Conservation (phyloP, 2,329 filamentous ascomycete genomes). For the Aspergillus brunneoviolaceus region DNA sequence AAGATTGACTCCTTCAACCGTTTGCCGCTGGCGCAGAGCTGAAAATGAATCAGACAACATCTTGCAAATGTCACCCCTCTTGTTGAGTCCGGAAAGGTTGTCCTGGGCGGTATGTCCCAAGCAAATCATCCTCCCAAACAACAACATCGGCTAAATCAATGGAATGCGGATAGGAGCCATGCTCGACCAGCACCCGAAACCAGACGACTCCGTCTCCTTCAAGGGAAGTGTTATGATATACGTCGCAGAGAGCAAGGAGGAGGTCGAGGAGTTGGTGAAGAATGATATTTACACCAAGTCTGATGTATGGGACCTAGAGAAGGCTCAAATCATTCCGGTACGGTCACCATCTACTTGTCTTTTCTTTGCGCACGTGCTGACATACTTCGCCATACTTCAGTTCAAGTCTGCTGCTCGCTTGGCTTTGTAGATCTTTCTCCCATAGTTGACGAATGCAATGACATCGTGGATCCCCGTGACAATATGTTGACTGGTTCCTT, state of each 20-base stretch:
- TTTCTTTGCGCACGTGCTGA: constrained; percentile 9
- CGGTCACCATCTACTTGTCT: constrained; percentile 14
- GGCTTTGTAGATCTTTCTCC: constrained; percentile 3
- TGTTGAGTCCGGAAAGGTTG: constrained; percentile 57
- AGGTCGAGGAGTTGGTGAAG: constrained; percentile 65
- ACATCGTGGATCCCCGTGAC: neutral
- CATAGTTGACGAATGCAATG: neutral
- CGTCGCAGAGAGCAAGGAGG: constrained; percentile 66
- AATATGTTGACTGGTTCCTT: too few relatives aligned
- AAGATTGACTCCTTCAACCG: constrained; percentile 10
- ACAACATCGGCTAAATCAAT: neutral
- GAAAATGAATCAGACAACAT: constrained; percentile 46
- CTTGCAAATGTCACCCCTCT: constrained; percentile 56
- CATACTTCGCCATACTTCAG: constrained; percentile 18
- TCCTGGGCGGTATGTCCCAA: constrained; percentile 61
- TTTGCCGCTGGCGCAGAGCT: neutral
- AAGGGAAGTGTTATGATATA: constrained; percentile 71
- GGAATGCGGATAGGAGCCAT: constrained; percentile 56
- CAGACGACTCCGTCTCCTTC: constrained; percentile 64
- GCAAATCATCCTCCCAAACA: neutral
- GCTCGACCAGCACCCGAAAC: constrained; percentile 64
- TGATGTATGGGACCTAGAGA: constrained; percentile 79
- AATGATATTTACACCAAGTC: constrained; percentile 69
- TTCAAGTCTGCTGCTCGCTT: constrained; percentile 33
- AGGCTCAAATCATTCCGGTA: constrained; percentile 50